Conservation (phyloP, 805 yeast species). For the Schwanniomyces yamadae region DNA sequence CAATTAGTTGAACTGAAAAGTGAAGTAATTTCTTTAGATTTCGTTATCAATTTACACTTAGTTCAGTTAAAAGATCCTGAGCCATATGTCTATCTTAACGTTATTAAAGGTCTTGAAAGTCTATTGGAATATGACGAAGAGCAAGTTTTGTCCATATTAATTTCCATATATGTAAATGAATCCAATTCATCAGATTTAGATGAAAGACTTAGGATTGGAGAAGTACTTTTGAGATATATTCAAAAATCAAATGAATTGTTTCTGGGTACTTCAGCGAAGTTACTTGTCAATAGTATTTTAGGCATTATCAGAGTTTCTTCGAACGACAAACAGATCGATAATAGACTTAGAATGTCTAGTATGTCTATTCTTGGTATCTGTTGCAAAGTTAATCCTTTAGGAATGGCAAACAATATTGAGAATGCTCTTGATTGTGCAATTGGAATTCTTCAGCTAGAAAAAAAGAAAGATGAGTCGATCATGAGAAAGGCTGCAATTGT, state of each 20-base stretch:
- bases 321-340: slow-evolving; percentile 41
- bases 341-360: slow-evolving; percentile 76
- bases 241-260: slow-evolving; percentile 49
- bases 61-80: slow-evolving; percentile 72
- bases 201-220: slow-evolving; percentile 77
- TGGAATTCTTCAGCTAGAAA: slow-evolving; percentile 69
- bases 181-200: slow-evolving; percentile 45
- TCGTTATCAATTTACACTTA: slow-evolving; percentile 61
- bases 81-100: slow-evolving; percentile 83
- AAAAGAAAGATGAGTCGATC: slow-evolving; percentile 42
- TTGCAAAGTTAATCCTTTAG: slow-evolving; percentile 57
- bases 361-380: slow-evolving; percentile 79
- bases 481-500: slow-evolving; percentile 78
- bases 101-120: slow-evolving; percentile 72
- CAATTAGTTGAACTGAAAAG: slow-evolving; percentile 51
- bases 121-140: slow-evolving; percentile 47
- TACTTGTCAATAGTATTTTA: slow-evolving; percentile 46
- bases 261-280: slow-evolving; percentile 41
- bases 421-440: slow-evolving; percentile 73
- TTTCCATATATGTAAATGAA: slow-evolving; percentile 35
- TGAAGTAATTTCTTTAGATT: slow-evolving; percentile 48
- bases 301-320: slow-evolving; percentile 29
- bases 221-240: slow-evolving; percentile 65
- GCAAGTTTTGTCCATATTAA: slow-evolving; percentile 35
- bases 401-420: slow-evolving; percentile 45